Evolutionary conservation across 2,329 filamentous ascomycete species (phyloP).

Genomic region (Arthrobotrys pseudoclavata): DNA sequence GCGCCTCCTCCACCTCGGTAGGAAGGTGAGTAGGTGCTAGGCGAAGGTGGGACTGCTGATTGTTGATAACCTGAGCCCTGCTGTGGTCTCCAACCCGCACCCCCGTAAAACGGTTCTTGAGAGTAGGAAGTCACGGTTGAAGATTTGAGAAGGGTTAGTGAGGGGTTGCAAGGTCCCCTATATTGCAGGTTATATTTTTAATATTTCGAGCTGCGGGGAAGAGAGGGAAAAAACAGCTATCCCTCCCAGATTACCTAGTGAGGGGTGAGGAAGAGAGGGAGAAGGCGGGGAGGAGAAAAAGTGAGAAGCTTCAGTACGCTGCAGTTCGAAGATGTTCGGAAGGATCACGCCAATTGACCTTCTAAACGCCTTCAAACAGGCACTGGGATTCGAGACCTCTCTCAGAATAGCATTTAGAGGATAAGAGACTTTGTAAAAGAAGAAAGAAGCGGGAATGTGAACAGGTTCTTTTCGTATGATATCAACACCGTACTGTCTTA

Average conservation of each 20-base stretch:
- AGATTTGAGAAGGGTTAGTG: conserved; percentile 50
- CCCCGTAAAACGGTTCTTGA: conserved; percentile 59
- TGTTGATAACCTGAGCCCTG: conserved; percentile 57
- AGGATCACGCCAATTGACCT: conserved; percentile 54
- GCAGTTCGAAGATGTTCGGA: conserved; percentile 31
- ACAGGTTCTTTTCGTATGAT: conserved; percentile 39
- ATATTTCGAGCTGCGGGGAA: not conserved
- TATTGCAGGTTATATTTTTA: conserved; percentile 44
- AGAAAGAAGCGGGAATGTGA: conserved; percentile 36
- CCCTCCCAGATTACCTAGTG: conserved; percentile 1
- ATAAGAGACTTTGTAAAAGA: not conserved
- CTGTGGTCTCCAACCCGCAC: conserved; percentile 57
- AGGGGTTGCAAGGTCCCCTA: conserved; percentile 59
- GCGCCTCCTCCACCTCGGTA: conserved; percentile 54
- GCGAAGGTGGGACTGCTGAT: conserved; percentile 53
- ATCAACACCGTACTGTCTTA: conserved; percentile 32
- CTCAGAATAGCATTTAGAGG: conserved; percentile 46
- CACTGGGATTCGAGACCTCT: conserved; percentile 9
- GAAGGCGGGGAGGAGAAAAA: not conserved
- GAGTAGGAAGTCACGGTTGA: conserved; percentile 60
- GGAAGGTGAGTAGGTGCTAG: conserved; percentile 58
- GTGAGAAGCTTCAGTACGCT: conserved; percentile 13
- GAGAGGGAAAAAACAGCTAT: conserved; percentile 1
- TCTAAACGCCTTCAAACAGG: conserved; percentile 44
- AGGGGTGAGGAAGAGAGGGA: not conserved